Base-by-base conservation (phyloP, 441 rosid species). In the Pelargonium citronellum region DNA sequence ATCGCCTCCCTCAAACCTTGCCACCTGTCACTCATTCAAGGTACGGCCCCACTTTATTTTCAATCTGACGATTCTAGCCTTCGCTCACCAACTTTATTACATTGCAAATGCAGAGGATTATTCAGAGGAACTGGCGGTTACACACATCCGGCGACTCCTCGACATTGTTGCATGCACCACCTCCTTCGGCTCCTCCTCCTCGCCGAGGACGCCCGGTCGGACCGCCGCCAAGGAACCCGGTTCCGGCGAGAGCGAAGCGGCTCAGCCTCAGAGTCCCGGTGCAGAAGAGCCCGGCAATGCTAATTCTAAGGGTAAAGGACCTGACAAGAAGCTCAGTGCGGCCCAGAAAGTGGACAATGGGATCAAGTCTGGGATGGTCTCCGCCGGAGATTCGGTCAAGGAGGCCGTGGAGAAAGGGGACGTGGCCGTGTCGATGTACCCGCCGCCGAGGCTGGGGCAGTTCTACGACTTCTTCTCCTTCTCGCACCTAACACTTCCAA, bases 161-260 rank as follows among this genome's bases (percentile, higher is more conserved):
- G 95, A 89, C 82, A 86, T 89, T 66, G 87, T 87, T 37, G 87
- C 92, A 53, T 89, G 90, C 84, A 79, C 95, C 69, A 85, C 83
- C 72, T 79, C 80, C 67, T 89, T 87, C 73, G 86, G 95, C 27
- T 75, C 87, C 13, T 68, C 83, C 24, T 34, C 71, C 16, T 63
- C 75, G 13, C 73, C 83, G 37, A 90, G 89, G 75, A 73, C 81
- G 20, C 49, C 80, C n/a, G 79, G 62, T 2, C 87, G 91, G 58
- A 4, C 79, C 16, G 66, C 66, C 5, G 19, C 76, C 11, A 84
- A 81, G 46, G 83, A 78, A 12, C 47, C 80, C 60, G 64, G 69
- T 15, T 43, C 75, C 17, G 87, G 83, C 60, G 91, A 88, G n/a
- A 4, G 67, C 51, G 58, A 6, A 24, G 27, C 68, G 44, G 69